Evolutionary conservation across 1,139 yeast genomes (phyloP).

Genomic region (Geotrichum fermentans): DNA sequence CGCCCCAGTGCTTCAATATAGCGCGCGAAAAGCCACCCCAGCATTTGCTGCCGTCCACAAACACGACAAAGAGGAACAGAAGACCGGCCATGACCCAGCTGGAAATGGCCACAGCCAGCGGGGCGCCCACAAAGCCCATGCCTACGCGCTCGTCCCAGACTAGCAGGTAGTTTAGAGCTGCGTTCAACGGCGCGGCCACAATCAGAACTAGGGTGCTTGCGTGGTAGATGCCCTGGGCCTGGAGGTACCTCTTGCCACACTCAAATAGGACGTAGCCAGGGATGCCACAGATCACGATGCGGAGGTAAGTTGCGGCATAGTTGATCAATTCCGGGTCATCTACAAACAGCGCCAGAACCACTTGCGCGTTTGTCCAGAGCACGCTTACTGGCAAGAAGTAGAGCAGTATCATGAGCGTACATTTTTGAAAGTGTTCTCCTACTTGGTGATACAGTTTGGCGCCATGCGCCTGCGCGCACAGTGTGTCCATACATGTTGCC

Average conservation of each 20-base stretch:
- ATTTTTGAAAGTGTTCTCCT: constrained; percentile 53
- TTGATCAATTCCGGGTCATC: constrained; percentile 53
- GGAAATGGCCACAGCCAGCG: constrained; percentile 55
- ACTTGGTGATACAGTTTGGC: constrained; percentile 47
- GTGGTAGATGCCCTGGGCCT: constrained; percentile 87
- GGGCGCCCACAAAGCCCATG: constrained; percentile 61
- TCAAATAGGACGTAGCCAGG: constrained; percentile 83
- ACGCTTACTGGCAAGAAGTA: constrained; percentile 45
- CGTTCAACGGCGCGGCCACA: constrained; percentile 73
- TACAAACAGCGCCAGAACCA: constrained; percentile 48
- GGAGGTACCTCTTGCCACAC: constrained; percentile 70
- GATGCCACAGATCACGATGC: constrained; percentile 64
- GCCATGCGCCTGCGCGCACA: constrained; percentile 69
- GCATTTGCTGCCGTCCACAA: constrained; percentile 60
- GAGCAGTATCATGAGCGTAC: constrained; percentile 48
- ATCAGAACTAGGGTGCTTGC: constrained; percentile 76
- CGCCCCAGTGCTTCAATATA: constrained; percentile 52
- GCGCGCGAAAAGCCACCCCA: constrained; percentile 61
- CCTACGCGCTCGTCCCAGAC: constrained; percentile 68
- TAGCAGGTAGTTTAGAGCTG: constrained; percentile 61
- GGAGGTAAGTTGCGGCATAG: constrained; percentile 59
- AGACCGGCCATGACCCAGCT: constrained; percentile 59
- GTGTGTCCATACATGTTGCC: constrained; percentile 80
- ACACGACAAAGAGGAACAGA: constrained; percentile 48
- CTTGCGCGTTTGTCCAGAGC: constrained; percentile 56